Conservation (phyloP, 2,329 filamentous ascomycete species). For the Hymenoscyphus repandus region DNA sequence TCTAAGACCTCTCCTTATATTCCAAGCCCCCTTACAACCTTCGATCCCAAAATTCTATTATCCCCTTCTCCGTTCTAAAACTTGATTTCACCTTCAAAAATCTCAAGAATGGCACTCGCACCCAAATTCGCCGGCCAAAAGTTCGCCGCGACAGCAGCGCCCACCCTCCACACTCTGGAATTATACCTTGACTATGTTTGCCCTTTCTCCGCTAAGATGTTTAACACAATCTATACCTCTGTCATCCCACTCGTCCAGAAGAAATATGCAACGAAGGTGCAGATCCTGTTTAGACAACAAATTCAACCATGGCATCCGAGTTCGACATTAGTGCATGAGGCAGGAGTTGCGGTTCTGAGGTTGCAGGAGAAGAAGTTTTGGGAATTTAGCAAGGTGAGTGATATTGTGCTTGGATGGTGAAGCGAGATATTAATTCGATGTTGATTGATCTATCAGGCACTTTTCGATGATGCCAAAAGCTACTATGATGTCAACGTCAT, state of each 20-base stretch:
- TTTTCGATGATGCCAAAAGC: slow-evolving; percentile 61
- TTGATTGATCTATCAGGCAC: slow-evolving; percentile 12
- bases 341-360: slow-evolving; percentile 72
- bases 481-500: slow-evolving; percentile 86
- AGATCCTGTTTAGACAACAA: slow-evolving; percentile 84
- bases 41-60: not conserved
- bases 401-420: too few relatives aligned
- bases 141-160: slow-evolving; percentile 40
- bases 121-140: slow-evolving; percentile 73
- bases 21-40: not conserved
- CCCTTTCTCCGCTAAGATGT: slow-evolving; percentile 65
- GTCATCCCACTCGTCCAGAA: slow-evolving; percentile 60
- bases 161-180: slow-evolving; percentile 54
- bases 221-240: slow-evolving; percentile 65
- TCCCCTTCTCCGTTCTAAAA: not conserved
- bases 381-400: slow-evolving; percentile 56
- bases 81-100: not conserved
- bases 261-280: slow-evolving; percentile 54
- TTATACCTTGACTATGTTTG: slow-evolving; percentile 86
- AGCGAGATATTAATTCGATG: not conserved
- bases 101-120: slow-evolving; percentile 61
- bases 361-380: slow-evolving; percentile 69
- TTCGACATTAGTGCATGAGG: slow-evolving; percentile 76
- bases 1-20: not conserved
- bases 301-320: slow-evolving; percentile 95